These are phyloP conservation scores for Papiliotrema flavescens DNA, from an alignment of 1,284 basidiomycete genomes.

Conservation along the genomic window DNA sequence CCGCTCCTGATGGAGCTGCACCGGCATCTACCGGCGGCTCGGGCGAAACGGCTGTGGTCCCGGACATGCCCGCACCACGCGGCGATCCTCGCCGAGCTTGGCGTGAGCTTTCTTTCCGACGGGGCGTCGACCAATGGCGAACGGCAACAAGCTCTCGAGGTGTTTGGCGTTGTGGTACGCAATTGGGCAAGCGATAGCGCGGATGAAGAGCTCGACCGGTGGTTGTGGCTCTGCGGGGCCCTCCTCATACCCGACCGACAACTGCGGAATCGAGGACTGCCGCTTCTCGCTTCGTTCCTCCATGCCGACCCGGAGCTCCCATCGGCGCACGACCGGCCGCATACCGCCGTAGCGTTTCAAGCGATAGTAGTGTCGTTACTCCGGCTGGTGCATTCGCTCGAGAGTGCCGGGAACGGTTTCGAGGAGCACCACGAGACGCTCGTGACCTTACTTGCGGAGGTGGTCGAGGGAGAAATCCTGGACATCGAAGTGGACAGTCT, in stretches of 20 bases:
- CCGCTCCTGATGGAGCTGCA: conserved; percentile 42
- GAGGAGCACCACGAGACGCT: conserved; percentile 23
- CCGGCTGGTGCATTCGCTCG: conserved; percentile 26
- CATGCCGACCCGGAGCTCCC: conserved; percentile 30
- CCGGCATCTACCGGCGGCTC: conserved; percentile 35
- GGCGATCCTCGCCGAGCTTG: conserved; percentile 40
- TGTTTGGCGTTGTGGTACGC: conserved; percentile 39
- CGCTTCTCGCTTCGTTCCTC: conserved; percentile 30
- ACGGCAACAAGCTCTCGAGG: conserved; percentile 39
- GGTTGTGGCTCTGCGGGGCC: conserved; percentile 42
- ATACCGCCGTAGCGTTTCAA: conserved; percentile 26
- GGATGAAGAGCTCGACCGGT: conserved; percentile 41
- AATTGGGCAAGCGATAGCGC: conserved; percentile 39
- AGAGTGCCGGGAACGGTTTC: conserved; percentile 15
- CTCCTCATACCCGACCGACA: conserved; percentile 30
- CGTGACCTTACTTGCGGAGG: conserved; percentile 19
- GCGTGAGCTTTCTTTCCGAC: conserved; percentile 33
- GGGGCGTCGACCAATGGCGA: conserved; percentile 31
- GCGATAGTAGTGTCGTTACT: conserved; percentile 27
- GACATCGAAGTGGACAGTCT: conserved; percentile 20
- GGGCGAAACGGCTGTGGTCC: conserved; percentile 39
- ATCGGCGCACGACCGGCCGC: conserved; percentile 17
- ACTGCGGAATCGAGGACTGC: conserved; percentile 32
- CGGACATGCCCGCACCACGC: conserved; percentile 43
- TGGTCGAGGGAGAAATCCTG: conserved; percentile 28